Evolutionary conservation across 2,329 filamentous ascomycete species (phyloP), one percentile per base, ranked within the genome.

Genomic region (Aspergillus sp.): DNA sequence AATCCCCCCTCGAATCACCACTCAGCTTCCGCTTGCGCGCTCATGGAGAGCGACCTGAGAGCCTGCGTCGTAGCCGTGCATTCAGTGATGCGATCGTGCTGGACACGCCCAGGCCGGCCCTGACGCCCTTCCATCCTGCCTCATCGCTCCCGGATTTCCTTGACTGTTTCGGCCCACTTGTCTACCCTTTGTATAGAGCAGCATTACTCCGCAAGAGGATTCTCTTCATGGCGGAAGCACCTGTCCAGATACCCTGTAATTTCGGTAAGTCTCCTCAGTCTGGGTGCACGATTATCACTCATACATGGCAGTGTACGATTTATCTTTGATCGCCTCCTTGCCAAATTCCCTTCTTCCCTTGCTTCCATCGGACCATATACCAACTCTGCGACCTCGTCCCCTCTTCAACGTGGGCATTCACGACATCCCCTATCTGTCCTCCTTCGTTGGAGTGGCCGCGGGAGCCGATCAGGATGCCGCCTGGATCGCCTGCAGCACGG

Each of bases 401-500:
- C 81, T 99, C n/a, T 99, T 97, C 75, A 91, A 88, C 48, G 83
- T 99, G 54, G 94, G 94, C 46, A 87, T 99, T 14, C 89, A 96
- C 69, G 94, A 99, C 66, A 96, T 99, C 46, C 84, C 89, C 4
- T 85, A 88, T 52, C 80, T 97, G 4, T 79, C 88, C 4, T 83
- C 87, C 41, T 80, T 97, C 4, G 78, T 79, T 71, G 45, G 77
- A 75, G 65, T 70, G 64, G 57, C 66, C 34, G 42, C 70, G 57
- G 54, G 66, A 58, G 51, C 64, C 44, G 65, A 71, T 52, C 47
- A 55, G 43, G 62, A 79, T 74, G 81, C 13, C 13, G 89, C 91
- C 36, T 99, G 92, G 91, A 87, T 96, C 54, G 94, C 93, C 11
- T 97, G 92, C 71, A 97, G 93, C 3, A 97, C 93, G 1, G 94